These are phyloP conservation scores for Ambrosia artemisiifolia DNA, from an alignment of 129 eudicot genomes.

Conservation along the genomic window DNA sequence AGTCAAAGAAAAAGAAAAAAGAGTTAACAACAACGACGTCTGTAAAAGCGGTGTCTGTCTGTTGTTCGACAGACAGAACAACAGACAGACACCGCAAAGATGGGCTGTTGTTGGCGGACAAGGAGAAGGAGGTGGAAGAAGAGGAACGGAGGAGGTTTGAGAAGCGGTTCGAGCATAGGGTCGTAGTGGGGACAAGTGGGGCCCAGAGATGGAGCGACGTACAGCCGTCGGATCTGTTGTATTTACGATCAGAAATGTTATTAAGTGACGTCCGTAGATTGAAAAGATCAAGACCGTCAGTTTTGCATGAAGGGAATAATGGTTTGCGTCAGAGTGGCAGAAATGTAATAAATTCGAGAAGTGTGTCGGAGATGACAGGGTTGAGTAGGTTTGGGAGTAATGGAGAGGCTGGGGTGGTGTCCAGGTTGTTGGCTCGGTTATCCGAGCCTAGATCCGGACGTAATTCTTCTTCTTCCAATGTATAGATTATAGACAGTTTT, in stretches of 20 bases:
- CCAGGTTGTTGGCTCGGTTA: conserved; percentile 64
- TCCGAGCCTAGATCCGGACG: conserved; percentile 46
- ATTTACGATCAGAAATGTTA: conserved; percentile 58
- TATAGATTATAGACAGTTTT: background rate
- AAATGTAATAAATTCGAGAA: conserved; percentile 69
- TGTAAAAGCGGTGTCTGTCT: background rate
- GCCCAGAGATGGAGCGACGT: conserved; percentile 75
- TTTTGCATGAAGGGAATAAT: conserved; percentile 36
- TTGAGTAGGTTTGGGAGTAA: conserved; percentile 63
- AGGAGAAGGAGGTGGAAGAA: conserved; percentile 17
- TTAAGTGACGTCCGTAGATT: conserved; percentile 52
- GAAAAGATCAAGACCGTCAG: conserved; percentile 43
- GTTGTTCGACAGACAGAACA: background rate
- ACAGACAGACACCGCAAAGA: conserved; percentile 45
- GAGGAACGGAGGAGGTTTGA: conserved; percentile 25
- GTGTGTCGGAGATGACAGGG: conserved; percentile 94
- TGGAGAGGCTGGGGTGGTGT: conserved; percentile 31
- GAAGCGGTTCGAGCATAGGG: conserved; percentile 59
- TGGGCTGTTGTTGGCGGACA: conserved; percentile 38
- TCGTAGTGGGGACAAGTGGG: conserved; percentile 33
- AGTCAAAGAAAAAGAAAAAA: background rate
- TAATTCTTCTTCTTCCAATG: conserved; percentile 33
- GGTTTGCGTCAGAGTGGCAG: conserved; percentile 51
- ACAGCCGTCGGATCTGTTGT: conserved; percentile 64
- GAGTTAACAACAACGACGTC: background rate